Percentiles rank a stretch among this genome's conserved stretches.
These are phyloP conservation scores for Sporothrix inflata DNA, from an alignment of 2,329 filamentous ascomycete species.

Conservation along the genomic window DNA sequence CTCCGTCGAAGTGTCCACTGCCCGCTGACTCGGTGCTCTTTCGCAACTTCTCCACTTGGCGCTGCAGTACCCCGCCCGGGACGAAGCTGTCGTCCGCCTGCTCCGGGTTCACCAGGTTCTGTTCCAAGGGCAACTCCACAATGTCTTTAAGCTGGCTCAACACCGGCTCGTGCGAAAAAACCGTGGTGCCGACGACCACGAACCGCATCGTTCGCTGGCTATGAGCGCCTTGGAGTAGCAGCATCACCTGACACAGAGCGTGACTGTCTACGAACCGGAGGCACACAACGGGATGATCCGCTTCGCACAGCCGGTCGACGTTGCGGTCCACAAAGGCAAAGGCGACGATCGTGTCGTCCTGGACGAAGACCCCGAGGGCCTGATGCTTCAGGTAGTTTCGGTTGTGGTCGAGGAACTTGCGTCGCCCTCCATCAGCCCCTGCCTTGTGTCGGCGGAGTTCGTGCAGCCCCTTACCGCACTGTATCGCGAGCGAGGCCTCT, in stretches of 20 bases:
- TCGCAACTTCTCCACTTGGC: background rate
- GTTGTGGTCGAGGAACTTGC: conserved; percentile 52
- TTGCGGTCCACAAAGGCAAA: conserved; percentile 64
- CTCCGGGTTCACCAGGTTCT: conserved; percentile 46
- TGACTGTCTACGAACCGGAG: conserved; percentile 55
- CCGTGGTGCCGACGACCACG: conserved; percentile 63
- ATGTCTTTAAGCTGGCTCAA: conserved; percentile 61
- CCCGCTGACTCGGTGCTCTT: background rate
- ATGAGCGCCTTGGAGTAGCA: conserved; percentile 44
- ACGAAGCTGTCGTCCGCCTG: background rate
- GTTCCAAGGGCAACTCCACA: conserved; percentile 57
- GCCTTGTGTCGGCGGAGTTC: conserved; percentile 43
- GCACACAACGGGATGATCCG: conserved; percentile 50
- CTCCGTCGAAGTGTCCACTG: background rate
- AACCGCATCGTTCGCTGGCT: conserved; percentile 46
- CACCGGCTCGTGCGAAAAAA: conserved; percentile 72
- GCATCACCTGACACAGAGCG: conserved; percentile 52
- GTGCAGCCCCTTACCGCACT: conserved; percentile 48
- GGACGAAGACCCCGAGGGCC: conserved; percentile 63
- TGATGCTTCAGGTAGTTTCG: conserved; percentile 60
- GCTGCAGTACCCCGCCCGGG: background rate
- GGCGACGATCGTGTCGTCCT: conserved; percentile 53
- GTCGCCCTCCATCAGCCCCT: conserved; percentile 42
- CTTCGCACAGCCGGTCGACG: conserved; percentile 46
- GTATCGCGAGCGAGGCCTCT: conserved; percentile 48